phyloP scores from a whole-genome alignment of 139 green algal species.

The Closterium sp. region DNA sequence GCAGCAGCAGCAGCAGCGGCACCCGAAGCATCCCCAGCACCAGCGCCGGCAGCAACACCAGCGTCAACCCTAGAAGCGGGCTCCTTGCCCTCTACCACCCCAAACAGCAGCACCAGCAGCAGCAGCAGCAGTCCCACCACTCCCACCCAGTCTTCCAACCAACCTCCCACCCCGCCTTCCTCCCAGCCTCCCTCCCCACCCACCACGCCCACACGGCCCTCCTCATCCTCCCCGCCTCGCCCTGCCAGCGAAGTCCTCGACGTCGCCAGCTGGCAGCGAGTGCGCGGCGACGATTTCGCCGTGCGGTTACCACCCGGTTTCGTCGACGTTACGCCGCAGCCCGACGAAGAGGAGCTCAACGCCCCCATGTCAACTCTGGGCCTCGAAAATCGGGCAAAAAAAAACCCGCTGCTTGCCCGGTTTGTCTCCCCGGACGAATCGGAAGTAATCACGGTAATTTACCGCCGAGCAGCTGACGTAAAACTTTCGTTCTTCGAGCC shows the following conservation, averaged over 20 bases:
- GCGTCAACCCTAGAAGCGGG: not conserved
- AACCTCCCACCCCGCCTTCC: no score
- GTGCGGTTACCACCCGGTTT: conserved; percentile 36
- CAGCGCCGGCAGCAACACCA: no score
- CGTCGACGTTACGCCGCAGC: conserved; percentile 22
- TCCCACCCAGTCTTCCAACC: no score
- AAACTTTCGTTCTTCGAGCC: not conserved
- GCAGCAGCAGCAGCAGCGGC: not conserved
- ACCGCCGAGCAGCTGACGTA: not conserved
- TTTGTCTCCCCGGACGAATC: not conserved
- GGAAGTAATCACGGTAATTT: not conserved
- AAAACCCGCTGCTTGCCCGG: not conserved
- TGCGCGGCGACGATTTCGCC: conserved; percentile 30
- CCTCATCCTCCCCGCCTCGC: not conserved
- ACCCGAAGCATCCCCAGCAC: not conserved
- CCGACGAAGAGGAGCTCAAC: not conserved
- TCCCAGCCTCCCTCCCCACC: not conserved
- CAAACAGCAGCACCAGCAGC: not conserved
- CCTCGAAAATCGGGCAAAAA: not conserved
- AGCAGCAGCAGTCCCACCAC: no score
- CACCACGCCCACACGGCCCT: not conserved
- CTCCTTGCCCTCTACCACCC: not conserved
- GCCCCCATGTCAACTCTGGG: not conserved
- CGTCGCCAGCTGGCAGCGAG: conserved; percentile 21
- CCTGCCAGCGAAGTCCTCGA: conserved; percentile 3